Evolutionary conservation across 495 filamentous ascomycete genomes (phyloP).

Genomic region (Aspergillus baeticus): DNA sequence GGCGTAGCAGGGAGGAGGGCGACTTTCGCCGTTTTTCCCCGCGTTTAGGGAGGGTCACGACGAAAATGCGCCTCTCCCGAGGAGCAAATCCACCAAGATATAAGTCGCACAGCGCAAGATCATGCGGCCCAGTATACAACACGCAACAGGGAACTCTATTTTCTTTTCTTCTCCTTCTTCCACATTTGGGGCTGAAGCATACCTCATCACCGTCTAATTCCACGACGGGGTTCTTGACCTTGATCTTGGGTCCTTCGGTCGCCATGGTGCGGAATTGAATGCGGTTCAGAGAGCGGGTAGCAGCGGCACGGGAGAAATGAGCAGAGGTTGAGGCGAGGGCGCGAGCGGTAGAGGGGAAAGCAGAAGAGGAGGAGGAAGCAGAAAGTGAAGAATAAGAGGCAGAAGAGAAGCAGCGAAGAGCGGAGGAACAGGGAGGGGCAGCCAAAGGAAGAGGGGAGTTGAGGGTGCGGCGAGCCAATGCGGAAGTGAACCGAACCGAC

Average conservation of each 20-base stretch:
- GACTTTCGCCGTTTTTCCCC: constrained; percentile 36
- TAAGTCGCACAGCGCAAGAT: constrained; percentile 23
- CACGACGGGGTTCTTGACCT: constrained; percentile 96
- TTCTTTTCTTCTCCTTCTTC: not conserved
- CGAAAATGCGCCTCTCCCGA: constrained; percentile 27
- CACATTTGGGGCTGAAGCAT: constrained; percentile 16
- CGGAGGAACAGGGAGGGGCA: constrained; percentile 33
- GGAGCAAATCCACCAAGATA: constrained; percentile 22
- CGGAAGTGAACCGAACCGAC: constrained; percentile 44
- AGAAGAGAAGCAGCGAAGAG: constrained; percentile 22
- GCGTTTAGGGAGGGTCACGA: constrained; percentile 26
- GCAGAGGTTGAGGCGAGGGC: constrained; percentile 30
- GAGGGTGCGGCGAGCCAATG: constrained; percentile 39
- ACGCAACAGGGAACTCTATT: not conserved
- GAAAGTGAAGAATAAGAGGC: constrained; percentile 16
- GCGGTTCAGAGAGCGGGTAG: constrained; percentile 32
- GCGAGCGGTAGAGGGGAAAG: constrained; percentile 19
- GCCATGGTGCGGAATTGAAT: constrained; percentile 47
- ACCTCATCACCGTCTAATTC: constrained; percentile 95
- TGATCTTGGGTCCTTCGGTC: constrained; percentile 69
- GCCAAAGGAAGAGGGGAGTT: constrained; percentile 31
- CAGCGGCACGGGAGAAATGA: constrained; percentile 27
- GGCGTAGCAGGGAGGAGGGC: constrained; percentile 12
- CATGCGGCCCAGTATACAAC: constrained; percentile 6
- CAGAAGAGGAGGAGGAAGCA: constrained; percentile 25